Evolutionary conservation across 164 flowering plant species (phyloP).

Genomic region (Brasenia schreberi): DNA sequence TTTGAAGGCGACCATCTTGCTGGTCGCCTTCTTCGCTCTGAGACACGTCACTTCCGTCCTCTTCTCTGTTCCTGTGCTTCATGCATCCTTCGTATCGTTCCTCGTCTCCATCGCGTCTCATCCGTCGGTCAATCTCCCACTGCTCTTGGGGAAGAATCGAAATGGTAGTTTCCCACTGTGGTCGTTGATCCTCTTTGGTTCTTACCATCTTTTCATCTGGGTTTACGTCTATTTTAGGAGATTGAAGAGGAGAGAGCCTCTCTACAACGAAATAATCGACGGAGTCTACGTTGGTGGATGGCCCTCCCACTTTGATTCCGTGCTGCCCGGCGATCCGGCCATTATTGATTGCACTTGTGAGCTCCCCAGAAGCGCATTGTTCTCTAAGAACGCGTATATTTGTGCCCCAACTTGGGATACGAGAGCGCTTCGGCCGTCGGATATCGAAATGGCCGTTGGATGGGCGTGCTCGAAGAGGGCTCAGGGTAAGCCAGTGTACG

Average conservation of each 20-base stretch:
- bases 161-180: conserved; percentile 70
- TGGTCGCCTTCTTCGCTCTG: conserved; percentile 24
- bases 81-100: conserved; percentile 43
- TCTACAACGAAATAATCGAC: conserved; percentile 50
- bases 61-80: conserved; percentile 44
- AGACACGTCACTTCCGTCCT: conserved; percentile 20
- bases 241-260: conserved; percentile 36
- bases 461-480: conserved; percentile 78
- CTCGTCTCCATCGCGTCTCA: conserved; percentile 57
- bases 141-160: conserved; percentile 56
- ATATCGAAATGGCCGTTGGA: conserved; percentile 71
- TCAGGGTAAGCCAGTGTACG: conserved; percentile 44
- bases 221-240: conserved; percentile 36
- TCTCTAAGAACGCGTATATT: conserved; percentile 37
- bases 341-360: conserved; percentile 85
- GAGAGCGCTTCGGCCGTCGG: conserved; percentile 51
- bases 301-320: conserved; percentile 40
- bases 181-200: conserved; percentile 53
- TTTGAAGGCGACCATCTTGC: conserved; percentile 29
- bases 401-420: conserved; percentile 89
- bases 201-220: conserved; percentile 49
- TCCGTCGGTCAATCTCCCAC: conserved; percentile 59
- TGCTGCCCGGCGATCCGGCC: conserved; percentile 80
- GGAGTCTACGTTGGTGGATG: conserved; percentile 90
- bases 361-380: conserved; percentile 39